Conservation (phyloP, 306 rosid species). For the Geum urbanum region DNA sequence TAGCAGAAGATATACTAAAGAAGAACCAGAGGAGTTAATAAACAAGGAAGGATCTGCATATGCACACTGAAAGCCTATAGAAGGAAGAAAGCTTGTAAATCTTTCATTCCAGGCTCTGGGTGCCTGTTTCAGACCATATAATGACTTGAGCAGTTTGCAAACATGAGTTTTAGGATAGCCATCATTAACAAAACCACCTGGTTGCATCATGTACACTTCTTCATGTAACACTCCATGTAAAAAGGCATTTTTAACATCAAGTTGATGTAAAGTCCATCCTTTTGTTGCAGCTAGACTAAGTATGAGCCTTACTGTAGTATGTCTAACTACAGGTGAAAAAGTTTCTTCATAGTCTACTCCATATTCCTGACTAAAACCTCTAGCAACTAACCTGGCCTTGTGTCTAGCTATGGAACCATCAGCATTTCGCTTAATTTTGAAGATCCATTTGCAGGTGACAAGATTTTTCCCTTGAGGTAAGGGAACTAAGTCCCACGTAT, state of each 20-base stretch:
- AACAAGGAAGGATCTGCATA: not conserved
- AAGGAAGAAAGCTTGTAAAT: not conserved
- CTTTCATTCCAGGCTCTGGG: not conserved
- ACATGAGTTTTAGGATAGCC: not conserved
- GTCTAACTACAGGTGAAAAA: not conserved
- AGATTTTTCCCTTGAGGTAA: too few relatives aligned
- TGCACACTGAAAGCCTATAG: not conserved
- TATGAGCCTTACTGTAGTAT: not conserved
- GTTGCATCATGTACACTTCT: not conserved
- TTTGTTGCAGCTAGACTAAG: not conserved
- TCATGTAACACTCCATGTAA: not conserved
- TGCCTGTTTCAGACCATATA: not conserved
- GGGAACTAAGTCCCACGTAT: too few relatives aligned
- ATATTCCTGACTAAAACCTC: not conserved
- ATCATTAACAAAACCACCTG: not conserved
- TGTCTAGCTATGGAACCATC: not conserved
- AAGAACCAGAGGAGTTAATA: too few relatives aligned
- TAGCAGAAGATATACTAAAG: too few relatives aligned
- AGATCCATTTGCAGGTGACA: not conserved
- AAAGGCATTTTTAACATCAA: not conserved
- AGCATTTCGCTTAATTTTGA: not conserved
- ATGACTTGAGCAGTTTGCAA: not conserved
- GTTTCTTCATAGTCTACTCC: not conserved
- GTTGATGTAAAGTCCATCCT: not conserved
- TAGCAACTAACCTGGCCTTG: not conserved